phyloP scores from a whole-genome alignment of 805 yeast genomes.

The Saccharomyces paradoxus region DNA sequence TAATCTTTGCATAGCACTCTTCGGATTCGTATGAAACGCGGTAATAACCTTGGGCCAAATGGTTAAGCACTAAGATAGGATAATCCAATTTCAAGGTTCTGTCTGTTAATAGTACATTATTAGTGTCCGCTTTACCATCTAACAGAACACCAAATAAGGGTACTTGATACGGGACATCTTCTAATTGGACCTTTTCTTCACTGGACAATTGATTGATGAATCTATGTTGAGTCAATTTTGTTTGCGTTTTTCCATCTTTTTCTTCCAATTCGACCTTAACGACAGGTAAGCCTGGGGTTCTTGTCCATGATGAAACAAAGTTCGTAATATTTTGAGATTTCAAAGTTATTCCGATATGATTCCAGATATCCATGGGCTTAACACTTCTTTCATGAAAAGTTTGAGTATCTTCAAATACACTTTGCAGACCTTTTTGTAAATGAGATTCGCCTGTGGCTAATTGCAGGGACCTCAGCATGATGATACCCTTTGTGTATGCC shows the following conservation, averaged over 20 bases:
- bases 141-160: constrained; percentile 38
- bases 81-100: constrained; percentile 17
- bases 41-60: constrained; percentile 35
- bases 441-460: constrained; percentile 16
- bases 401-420: constrained; percentile 10
- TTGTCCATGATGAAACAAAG: constrained; percentile 46
- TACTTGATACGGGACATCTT: constrained; percentile 53
- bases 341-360: constrained; percentile 14
- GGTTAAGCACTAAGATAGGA: constrained; percentile 16
- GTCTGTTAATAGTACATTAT: constrained; percentile 24
- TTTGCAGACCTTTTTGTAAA: constrained; percentile 14
- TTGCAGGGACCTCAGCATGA: constrained; percentile 24
- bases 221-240: constrained; percentile 36
- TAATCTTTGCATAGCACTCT: constrained; percentile 22
- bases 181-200: constrained; percentile 30
- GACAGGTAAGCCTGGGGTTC: constrained; percentile 52
- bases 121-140: constrained; percentile 13
- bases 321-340: constrained; percentile 23
- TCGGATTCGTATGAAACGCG: constrained; percentile 39
- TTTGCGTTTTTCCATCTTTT: constrained; percentile 19
- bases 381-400: constrained; percentile 12
- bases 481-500: constrained; percentile 28
- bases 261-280: constrained; percentile 30
- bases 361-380: constrained; percentile 29
- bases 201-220: constrained; percentile 15